These are phyloP conservation scores for Purshia tridentata DNA, from an alignment of 306 rosid species.

Conservation along the genomic window DNA sequence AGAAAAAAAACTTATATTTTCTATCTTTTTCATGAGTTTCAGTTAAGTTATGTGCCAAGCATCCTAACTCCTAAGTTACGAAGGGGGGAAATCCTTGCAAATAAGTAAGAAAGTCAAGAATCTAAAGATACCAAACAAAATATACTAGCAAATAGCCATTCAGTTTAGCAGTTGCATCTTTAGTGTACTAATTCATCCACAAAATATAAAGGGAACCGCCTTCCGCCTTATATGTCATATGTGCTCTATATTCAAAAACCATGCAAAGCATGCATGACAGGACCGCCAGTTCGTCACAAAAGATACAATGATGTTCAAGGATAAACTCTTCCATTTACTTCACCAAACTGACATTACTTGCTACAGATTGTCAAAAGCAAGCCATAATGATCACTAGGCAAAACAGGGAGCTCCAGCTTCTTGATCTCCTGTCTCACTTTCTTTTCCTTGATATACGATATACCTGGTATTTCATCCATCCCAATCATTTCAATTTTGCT, in stretches of 20 bases:
- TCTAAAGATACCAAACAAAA: not conserved
- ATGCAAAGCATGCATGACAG: slow-evolving; percentile 34
- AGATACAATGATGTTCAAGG: not conserved
- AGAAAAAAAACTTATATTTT: too few relatives aligned
- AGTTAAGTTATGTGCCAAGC: too few relatives aligned
- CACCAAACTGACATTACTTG: slow-evolving; percentile 20
- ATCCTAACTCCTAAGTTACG: too few relatives aligned
- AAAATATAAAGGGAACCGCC: slow-evolving; percentile 13
- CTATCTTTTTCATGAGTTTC: too few relatives aligned
- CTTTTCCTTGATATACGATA: slow-evolving; percentile 66
- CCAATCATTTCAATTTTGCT: slow-evolving; percentile 79
- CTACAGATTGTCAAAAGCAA: slow-evolving; percentile 64
- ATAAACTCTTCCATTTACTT: slow-evolving; percentile 12
- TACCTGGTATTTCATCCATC: slow-evolving; percentile 61
- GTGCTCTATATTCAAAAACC: slow-evolving; percentile 44
- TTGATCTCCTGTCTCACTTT: slow-evolving; percentile 60
- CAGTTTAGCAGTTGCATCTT: slow-evolving; percentile 6
- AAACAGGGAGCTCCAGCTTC: slow-evolving; percentile 76
- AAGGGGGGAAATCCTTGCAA: not conserved
- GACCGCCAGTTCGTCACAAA: slow-evolving; percentile 6
- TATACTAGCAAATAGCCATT: not conserved
- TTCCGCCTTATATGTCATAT: slow-evolving; percentile 18
- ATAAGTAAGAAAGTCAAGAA: not conserved
- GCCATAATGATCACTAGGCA: slow-evolving; percentile 94
- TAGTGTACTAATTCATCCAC: slow-evolving; percentile 7